Base-by-base conservation (phyloP, 2,329 filamentous ascomycete species). In the Diplocarpon mali region DNA sequence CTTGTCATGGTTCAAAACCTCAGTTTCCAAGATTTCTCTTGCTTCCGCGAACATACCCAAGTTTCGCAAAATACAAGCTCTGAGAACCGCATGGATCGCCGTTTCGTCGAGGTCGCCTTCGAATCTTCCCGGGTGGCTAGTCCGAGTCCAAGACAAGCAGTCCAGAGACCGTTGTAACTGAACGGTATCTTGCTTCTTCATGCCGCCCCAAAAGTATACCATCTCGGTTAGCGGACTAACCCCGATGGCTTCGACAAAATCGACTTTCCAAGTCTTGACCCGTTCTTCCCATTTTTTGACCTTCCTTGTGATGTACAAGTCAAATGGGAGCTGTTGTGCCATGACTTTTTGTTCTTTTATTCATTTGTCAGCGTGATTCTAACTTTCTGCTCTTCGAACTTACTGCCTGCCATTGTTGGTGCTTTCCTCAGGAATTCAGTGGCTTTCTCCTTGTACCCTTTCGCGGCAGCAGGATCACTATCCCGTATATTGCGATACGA, bases 191-290 rank as follows among this genome's bases (percentile, higher is more conserved):
- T 95, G 93, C 44, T 87, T 78, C 64, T 85, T 90, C 55, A 78
- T 79, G 0, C 89, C 90, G 58, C 86, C 89, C 89, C 89, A 96
- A 56, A 96, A 78, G 62, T 90, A 94, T 11, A 84, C 80, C 83
- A 96, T 94, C 67, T 96, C 92, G 57, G 88, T 77, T 0, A 86
- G 69, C 0, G 92, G 92, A 48, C 80, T 84, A 2, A 85, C 72
- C 0, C 88, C 88, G 8, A 93, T 71, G 0, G 84, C 88, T 55
- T 96, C 90, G 1, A 83, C 74, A 3, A 95, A 69, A 38, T 81
- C 75, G 28, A 86, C 65, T 2, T 73, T 69, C 63, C 80, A 75
- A 37, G 74, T 69, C 58, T 80, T 81, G 3, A 84, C 79, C 16
- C 87, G 73, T 27, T 79, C 77, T 57, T 93, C 83, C 89, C 89